Evolutionary conservation across 192 early-diverging fungal species (phyloP).

Genomic region (Rhizophagus prolifer): DNA sequence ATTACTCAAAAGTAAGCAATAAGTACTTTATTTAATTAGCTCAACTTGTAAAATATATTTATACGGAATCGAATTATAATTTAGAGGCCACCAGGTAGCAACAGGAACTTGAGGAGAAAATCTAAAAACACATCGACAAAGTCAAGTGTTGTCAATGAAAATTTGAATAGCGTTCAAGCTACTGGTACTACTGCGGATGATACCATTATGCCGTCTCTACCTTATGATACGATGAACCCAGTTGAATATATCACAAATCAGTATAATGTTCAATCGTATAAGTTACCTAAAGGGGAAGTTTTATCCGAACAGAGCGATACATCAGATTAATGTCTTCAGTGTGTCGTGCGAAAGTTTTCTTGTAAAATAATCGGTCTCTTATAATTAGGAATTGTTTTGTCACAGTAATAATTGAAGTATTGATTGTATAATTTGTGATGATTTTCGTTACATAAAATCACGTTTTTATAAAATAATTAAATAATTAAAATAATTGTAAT

Average conservation of each 20-base stretch:
- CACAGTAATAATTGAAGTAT: not conserved
- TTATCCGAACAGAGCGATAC: not conserved
- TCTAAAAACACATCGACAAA: not conserved
- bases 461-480: too few relatives aligned
- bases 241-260: not conserved
- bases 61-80: not conserved
- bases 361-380: not conserved
- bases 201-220: not conserved
- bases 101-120: not conserved
- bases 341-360: too few relatives aligned
- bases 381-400: not conserved
- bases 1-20: not conserved
- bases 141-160: not conserved
- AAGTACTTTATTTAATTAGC: not conserved
- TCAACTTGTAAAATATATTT: not conserved
- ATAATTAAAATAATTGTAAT: too few relatives aligned
- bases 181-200: not conserved
- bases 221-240: not conserved
- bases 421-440: not conserved
- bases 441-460: not conserved
- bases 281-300: not conserved
- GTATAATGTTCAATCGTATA: not conserved
- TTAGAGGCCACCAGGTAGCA: not conserved
- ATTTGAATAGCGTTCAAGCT: not conserved
- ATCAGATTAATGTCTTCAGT: not conserved